Evolutionary conservation across 352 stramenopile genomes (phyloP).

Genomic region (Pythium pyrilobum): DNA sequence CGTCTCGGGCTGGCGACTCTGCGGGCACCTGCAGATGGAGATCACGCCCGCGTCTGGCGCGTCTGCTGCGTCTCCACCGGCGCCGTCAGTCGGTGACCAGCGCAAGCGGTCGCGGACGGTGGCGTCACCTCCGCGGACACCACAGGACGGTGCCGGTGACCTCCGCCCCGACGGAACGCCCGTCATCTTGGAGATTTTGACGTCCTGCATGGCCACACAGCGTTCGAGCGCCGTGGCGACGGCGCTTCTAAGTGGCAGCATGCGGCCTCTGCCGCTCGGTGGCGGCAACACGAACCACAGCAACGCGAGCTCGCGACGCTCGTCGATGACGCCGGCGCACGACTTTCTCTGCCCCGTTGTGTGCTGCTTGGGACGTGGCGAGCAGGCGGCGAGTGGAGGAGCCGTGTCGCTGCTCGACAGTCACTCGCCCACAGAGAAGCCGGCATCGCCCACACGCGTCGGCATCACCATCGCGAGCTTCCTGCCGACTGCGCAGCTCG

Average conservation of each 20-base stretch:
- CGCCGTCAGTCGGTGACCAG: neutral
- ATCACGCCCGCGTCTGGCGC: neutral
- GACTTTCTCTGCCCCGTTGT: conserved; percentile 18
- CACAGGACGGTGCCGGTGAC: neutral
- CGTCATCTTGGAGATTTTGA: conserved; percentile 19
- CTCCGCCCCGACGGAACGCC: conserved; percentile 6
- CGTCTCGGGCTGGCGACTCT: conserved; percentile 10
- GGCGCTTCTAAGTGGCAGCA: neutral
- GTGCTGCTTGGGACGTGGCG: neutral
- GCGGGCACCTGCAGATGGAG: conserved; percentile 18
- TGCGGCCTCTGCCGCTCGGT: neutral
- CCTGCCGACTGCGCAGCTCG: conserved; percentile 23
- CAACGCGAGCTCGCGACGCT: conserved; percentile 4
- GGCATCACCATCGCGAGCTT: neutral
- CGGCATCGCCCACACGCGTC: neutral
- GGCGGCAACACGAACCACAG: neutral
- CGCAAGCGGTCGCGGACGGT: conserved; percentile 4
- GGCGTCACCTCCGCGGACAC: neutral
- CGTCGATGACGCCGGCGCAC: neutral
- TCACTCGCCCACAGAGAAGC: too few relatives aligned
- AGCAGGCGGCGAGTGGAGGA: too few relatives aligned
- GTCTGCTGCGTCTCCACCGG: neutral
- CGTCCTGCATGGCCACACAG: neutral
- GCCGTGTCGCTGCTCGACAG: too few relatives aligned
- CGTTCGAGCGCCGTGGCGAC: neutral